Conservation (phyloP, 2,329 filamentous ascomycete genomes). For the Biscogniauxia mediterranea region DNA sequence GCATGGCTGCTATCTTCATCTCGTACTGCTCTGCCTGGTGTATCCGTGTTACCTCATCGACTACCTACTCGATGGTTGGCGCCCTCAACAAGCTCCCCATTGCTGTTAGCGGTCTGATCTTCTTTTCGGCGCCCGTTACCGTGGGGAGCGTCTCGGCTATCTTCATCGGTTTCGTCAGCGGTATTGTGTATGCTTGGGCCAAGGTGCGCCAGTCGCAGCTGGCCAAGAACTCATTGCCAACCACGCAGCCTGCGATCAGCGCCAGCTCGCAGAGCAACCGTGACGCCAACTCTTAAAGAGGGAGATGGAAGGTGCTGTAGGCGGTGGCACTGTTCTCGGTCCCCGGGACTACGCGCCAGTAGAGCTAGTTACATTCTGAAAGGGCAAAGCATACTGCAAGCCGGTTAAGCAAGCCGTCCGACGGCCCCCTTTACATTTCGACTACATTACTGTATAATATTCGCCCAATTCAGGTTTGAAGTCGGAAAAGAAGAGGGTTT, state of each 20-base stretch:
- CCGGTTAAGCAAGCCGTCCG: constrained; percentile 11
- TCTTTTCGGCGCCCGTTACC: constrained; percentile 93
- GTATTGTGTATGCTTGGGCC: constrained; percentile 84
- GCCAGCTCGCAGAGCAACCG: constrained; percentile 89
- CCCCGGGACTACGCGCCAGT: constrained; percentile 2
- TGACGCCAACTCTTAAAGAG: constrained; percentile 69
- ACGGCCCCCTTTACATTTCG: constrained; percentile 10
- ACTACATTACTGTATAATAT: constrained; percentile 31
- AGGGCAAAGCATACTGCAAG: constrained; percentile 14
- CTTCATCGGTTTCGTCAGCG: constrained; percentile 84
- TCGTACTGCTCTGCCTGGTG: constrained; percentile 99
- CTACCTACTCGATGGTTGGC: constrained; percentile 98
- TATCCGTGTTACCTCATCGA: constrained; percentile 94
- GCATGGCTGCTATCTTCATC: constrained; percentile 91
- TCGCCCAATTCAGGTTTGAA: constrained; percentile 18
- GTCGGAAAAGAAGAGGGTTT: constrained; percentile 10
- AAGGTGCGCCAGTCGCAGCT: constrained; percentile 77
- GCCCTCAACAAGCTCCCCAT: constrained; percentile 98
- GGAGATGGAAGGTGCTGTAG: constrained; percentile 7
- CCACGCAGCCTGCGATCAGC: constrained; percentile 71
- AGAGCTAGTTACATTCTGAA: constrained; percentile 15
- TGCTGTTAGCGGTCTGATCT: constrained; percentile 85
- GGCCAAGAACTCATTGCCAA: constrained; percentile 66
- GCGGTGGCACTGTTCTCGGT: constrained; percentile 5
- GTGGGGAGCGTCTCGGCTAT: constrained; percentile 91